phyloP scores from a whole-genome alignment of 768 basidiomycete species.

The Tulasnella sp. region DNA sequence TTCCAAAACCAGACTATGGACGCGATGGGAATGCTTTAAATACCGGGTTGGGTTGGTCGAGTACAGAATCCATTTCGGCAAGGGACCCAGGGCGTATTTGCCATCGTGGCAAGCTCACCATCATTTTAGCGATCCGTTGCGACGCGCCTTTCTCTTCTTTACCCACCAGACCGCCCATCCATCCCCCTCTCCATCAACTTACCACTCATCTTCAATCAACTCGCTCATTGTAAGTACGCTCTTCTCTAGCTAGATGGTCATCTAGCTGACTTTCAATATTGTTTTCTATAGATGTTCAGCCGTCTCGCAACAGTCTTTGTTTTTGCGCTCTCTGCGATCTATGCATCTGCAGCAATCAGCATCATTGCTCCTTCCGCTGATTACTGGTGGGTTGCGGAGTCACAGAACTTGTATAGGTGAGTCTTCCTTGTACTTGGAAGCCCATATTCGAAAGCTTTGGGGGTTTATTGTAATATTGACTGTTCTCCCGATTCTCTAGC shows the following conservation, averaged over 20 bases:
- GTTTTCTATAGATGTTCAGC: conserved; percentile 9
- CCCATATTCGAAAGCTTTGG: too few relatives aligned
- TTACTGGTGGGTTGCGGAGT: conserved; percentile 14
- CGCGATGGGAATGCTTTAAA: too few relatives aligned
- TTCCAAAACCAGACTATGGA: too few relatives aligned
- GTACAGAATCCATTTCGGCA: too few relatives aligned
- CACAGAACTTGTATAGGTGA: conserved; percentile 11
- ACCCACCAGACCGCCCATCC: not conserved
- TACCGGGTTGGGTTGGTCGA: too few relatives aligned
- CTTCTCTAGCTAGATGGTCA: not conserved
- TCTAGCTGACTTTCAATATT: not conserved
- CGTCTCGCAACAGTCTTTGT: conserved; percentile 7
- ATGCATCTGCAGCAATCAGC: not conserved
- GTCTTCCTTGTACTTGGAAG: too few relatives aligned
- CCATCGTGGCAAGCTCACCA: not conserved
- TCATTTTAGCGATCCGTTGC: too few relatives aligned
- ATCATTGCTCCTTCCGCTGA: not conserved
- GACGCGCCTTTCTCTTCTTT: too few relatives aligned
- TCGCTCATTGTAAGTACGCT: not conserved
- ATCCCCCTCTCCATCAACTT: not conserved
- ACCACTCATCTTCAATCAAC: conserved; percentile 5
- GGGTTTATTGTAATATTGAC: too few relatives aligned
- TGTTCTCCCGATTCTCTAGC: not conserved
- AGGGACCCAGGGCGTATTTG: too few relatives aligned
- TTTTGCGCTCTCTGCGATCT: not conserved